phyloP scores from a whole-genome alignment of 83 land plant genomes.

The Thuja plicata region DNA sequence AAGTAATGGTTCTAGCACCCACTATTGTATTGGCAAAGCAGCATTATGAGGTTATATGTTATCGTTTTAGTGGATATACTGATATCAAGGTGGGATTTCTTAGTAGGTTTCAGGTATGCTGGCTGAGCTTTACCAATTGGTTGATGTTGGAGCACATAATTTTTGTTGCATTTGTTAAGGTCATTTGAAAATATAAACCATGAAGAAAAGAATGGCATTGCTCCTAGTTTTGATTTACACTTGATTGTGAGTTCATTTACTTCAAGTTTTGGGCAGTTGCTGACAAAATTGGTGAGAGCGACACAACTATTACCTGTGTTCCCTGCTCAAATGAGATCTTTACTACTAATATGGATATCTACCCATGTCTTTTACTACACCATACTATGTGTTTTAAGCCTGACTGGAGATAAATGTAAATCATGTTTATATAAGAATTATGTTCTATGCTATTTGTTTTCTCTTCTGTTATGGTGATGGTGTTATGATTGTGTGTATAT shows the following conservation, averaged over 20 bases:
- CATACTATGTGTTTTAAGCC: background rate
- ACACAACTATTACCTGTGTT: background rate
- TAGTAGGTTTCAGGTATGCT: constrained; percentile 90
- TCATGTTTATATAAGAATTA: no score
- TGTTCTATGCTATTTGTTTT: no score
- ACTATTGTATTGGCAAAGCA: constrained; percentile 96
- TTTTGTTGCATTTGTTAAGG: background rate
- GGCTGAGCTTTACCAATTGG: background rate
- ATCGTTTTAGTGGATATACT: constrained; percentile 72
- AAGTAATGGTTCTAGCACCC: constrained; percentile 97
- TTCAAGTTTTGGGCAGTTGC: background rate
- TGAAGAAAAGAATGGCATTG: background rate
- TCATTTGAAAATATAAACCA: background rate
- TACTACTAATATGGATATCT: background rate
- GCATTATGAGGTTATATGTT: constrained; percentile 79
- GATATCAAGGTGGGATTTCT: constrained; percentile 83
- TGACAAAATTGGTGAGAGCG: background rate
- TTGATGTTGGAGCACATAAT: background rate
- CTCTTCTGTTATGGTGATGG: no score
- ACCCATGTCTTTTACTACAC: background rate
- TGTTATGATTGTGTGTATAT: no score
- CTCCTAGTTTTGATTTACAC: background rate
- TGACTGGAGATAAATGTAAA: background rate
- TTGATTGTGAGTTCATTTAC: background rate
- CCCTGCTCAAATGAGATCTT: background rate